Conservation (phyloP, 2,329 filamentous ascomycete genomes). For the Mollisiaceae sp. region DNA sequence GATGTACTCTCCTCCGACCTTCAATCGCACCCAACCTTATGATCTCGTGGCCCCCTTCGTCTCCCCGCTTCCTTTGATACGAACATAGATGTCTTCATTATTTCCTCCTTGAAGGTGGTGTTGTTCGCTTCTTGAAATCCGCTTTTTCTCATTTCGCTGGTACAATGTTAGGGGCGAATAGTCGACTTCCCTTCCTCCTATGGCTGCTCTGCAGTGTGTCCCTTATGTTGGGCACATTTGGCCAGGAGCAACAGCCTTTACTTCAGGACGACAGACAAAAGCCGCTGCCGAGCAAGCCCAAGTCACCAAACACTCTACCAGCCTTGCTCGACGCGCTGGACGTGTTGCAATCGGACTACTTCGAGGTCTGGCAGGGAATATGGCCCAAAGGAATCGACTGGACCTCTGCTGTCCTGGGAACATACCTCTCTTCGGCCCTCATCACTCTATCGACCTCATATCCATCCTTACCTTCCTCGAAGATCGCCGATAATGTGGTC, state of each 20-base stretch:
- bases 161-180: slow-evolving; percentile 29
- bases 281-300: slow-evolving; percentile 21
- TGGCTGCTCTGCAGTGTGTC: slow-evolving; percentile 14
- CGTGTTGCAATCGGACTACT: slow-evolving; percentile 80
- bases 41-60: slow-evolving; percentile 24
- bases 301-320: slow-evolving; percentile 29
- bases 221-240: slow-evolving; percentile 16
- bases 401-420: slow-evolving; percentile 86
- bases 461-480: slow-evolving; percentile 44
- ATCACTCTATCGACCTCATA: slow-evolving; percentile 71
- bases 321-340: slow-evolving; percentile 63
- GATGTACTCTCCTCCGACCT: slow-evolving; percentile 1
- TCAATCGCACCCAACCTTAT: slow-evolving; percentile 16
- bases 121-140: slow-evolving; percentile 14
- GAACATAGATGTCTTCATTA: slow-evolving; percentile 34
- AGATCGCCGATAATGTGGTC: slow-evolving; percentile 73
- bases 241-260: slow-evolving; percentile 15
- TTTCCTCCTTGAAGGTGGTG: slow-evolving; percentile 20
- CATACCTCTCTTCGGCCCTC: slow-evolving; percentile 76
- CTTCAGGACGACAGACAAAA: slow-evolving; percentile 16
- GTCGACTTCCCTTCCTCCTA: slow-evolving; percentile 20
- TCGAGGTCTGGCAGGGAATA: slow-evolving; percentile 75
- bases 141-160: slow-evolving; percentile 8
- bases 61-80: slow-evolving; percentile 8
- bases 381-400: slow-evolving; percentile 92